phyloP scores from a whole-genome alignment of 129 eudicot species.

The Erigeron canadensis region DNA sequence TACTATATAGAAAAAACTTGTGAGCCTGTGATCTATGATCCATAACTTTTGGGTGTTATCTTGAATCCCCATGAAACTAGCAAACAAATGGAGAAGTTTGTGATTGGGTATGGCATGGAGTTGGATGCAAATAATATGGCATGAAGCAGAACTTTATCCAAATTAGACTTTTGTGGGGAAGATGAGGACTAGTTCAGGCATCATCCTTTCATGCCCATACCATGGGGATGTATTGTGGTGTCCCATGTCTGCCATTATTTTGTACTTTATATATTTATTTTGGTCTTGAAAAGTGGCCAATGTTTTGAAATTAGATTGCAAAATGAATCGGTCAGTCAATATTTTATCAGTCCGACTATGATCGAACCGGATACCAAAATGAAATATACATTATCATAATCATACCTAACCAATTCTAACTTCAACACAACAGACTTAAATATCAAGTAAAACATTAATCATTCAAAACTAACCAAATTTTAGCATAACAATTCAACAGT shows the following conservation, averaged over 20 bases:
- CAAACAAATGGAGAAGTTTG: constrained; percentile 15
- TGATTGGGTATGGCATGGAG: constrained; percentile 30
- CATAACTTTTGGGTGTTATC: constrained; percentile 17
- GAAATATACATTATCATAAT: no score
- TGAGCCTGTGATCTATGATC: constrained; percentile 14
- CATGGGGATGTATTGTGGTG: constrained; percentile 15
- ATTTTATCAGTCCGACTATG: no score
- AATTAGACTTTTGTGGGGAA: constrained; percentile 29
- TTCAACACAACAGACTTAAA: no score
- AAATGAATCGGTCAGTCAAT: no score
- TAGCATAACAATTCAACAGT: no score
- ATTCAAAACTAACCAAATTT: no score
- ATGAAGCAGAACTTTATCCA: constrained; percentile 23
- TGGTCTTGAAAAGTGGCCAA: background rate
- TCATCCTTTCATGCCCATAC: constrained; percentile 39
- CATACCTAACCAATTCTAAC: no score
- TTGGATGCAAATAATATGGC: constrained; percentile 23
- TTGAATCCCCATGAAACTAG: constrained; percentile 1
- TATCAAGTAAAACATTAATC: no score
- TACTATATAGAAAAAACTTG: background rate
- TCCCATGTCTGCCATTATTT: constrained; percentile 26
- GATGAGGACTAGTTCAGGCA: constrained; percentile 27
- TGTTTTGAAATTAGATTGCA: no score
- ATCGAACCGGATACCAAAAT: no score
- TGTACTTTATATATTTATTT: background rate